phyloP scores from a whole-genome alignment of 2,329 filamentous ascomycete species.

The Colletotrichum liriopes region DNA sequence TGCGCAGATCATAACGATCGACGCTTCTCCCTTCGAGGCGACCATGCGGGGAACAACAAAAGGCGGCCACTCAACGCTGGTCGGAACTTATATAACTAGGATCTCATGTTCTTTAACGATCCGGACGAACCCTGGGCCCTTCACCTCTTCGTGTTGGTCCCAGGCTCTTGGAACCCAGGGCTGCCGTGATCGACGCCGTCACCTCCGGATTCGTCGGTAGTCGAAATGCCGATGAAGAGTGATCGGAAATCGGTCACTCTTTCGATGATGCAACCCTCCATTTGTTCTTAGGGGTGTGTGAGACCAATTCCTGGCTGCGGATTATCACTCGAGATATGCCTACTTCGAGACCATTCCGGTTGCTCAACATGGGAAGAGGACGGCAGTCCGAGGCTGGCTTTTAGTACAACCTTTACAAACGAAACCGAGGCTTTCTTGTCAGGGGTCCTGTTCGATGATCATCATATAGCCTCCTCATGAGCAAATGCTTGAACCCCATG shows the following conservation, averaged over 20 bases:
- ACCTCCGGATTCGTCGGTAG: constrained; percentile 9
- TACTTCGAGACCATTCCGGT: neutral
- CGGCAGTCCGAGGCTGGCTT: too few species aligned
- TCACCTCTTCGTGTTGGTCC: constrained; percentile 27
- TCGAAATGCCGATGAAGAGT: constrained; percentile 28
- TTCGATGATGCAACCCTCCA: constrained; percentile 4
- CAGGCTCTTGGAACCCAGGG: constrained; percentile 31
- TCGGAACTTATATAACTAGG: constrained; percentile 26
- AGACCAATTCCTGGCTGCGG: neutral
- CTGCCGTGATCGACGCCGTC: constrained; percentile 34
- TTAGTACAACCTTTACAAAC: neutral
- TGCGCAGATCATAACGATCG: constrained; percentile 36
- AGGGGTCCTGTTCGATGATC: neutral
- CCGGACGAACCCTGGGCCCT: constrained; percentile 34
- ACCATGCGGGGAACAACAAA: constrained; percentile 24
- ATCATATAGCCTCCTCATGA: neutral
- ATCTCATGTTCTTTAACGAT: constrained; percentile 34
- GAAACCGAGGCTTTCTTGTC: neutral
- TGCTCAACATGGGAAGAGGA: neutral
- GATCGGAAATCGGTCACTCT: neutral
- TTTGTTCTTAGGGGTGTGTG: constrained; percentile 6
- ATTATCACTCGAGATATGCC: neutral
- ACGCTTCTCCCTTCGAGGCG: constrained; percentile 29
- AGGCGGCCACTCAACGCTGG: constrained; percentile 12
- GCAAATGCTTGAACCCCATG: neutral